phyloP scores from a whole-genome alignment of 306 rosid species.

The Vigna reflexopilosa region DNA sequence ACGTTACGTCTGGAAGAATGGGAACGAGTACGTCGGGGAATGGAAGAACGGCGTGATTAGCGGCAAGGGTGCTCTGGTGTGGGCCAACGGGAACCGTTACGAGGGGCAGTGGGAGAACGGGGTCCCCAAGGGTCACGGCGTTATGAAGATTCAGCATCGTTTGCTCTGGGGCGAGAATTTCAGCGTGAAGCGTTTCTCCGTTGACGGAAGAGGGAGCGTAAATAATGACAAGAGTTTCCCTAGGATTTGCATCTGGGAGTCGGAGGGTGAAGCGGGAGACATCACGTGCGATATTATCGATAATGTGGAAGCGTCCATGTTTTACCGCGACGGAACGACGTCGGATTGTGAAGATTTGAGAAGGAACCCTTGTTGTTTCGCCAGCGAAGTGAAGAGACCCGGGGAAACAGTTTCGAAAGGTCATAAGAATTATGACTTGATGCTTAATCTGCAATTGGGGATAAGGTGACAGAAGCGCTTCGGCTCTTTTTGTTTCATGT shows the following conservation, averaged over 20 bases:
- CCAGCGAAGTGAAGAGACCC: conserved; percentile 79
- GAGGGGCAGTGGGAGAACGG: conserved; percentile 95
- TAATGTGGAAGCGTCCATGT: conserved; percentile 96
- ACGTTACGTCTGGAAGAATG: conserved; percentile 85
- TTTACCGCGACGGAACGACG: conserved; percentile 66
- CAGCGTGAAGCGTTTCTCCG: conserved; percentile 71
- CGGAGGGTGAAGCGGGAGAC: conserved; percentile 98
- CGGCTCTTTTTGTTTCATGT: background rate
- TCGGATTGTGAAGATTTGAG: conserved; percentile 61
- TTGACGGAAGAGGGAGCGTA: conserved; percentile 72
- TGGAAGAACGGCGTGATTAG: conserved; percentile 92
- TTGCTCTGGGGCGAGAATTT: conserved; percentile 57
- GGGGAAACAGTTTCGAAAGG: conserved; percentile 86
- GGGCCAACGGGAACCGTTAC: conserved; percentile 87
- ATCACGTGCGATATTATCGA: conserved; percentile 95
- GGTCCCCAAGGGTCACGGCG: conserved; percentile 74
- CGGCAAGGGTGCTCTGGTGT: conserved; percentile 74
- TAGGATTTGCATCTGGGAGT: conserved; percentile 98
- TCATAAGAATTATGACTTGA: conserved; percentile 92
- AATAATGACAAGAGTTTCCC: conserved; percentile 77
- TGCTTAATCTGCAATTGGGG: conserved; percentile 95
- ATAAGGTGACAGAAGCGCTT: conserved; percentile 59
- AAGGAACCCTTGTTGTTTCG: conserved; percentile 66
- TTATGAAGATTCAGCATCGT: conserved; percentile 37
- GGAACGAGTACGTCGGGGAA: conserved; percentile 80